Conservation (phyloP, 192 early-diverging fungal species). For the Entomortierella lignicola region DNA sequence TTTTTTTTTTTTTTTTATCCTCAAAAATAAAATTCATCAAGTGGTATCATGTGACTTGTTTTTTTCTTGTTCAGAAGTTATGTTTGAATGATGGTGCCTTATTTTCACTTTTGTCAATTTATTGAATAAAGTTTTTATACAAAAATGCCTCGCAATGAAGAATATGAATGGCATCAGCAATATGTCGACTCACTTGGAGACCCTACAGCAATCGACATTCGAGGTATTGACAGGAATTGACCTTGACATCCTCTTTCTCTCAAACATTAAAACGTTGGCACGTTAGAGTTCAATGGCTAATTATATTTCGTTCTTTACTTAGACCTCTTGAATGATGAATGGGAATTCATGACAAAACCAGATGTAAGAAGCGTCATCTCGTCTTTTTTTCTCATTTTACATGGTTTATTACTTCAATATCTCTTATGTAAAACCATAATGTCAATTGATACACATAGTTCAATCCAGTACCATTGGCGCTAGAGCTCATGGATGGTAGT, state of each 20-base stretch:
- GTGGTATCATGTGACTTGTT: no score
- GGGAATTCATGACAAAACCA: constrained; percentile 67
- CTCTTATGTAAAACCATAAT: no score
- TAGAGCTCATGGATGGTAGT: constrained; percentile 81
- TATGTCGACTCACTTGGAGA: constrained; percentile 24
- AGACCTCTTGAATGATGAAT: constrained; percentile 57
- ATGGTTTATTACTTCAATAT: no score
- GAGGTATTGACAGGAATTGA: constrained; percentile 12
- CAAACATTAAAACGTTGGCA: not conserved
- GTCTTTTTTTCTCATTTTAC: no score
- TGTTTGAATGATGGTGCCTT: no score
- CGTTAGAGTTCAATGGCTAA: not conserved
- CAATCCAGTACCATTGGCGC: constrained; percentile 78
- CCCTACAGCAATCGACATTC: constrained; percentile 39
- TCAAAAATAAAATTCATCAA: no score
- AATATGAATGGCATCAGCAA: constrained; percentile 44
- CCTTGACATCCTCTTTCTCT: no score
- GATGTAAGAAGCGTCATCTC: constrained; percentile 52
- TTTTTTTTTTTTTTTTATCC: no score
- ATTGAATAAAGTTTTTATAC: not conserved
- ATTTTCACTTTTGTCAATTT: no score
- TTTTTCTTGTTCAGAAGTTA: no score
- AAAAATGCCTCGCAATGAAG: constrained; percentile 30
- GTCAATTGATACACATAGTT: no score
- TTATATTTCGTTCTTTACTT: not conserved